Conservation (phyloP, 306 rosid genomes). For the Biancaea sappan region DNA sequence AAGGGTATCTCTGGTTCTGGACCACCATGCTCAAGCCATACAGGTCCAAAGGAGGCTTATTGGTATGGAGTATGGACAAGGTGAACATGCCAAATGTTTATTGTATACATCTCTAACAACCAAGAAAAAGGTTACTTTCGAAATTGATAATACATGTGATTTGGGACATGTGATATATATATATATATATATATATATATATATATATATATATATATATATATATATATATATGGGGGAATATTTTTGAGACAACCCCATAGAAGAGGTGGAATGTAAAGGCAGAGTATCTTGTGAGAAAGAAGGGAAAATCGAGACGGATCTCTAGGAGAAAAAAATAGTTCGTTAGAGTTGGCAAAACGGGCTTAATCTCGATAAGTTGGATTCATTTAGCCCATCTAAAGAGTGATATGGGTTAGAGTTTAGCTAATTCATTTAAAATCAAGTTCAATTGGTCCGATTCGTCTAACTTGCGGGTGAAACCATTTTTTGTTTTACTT, state of each 20-base stretch:
- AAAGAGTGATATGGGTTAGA: too few species aligned
- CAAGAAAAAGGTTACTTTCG: conserved; percentile 19
- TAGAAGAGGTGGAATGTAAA: conserved; percentile 38
- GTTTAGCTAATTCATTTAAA: too few species aligned
- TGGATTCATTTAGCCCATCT: too few species aligned
- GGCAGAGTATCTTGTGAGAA: conserved; percentile 36
- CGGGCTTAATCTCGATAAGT: too few species aligned
- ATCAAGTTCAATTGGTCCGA: too few species aligned
- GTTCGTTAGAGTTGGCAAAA: too few species aligned
- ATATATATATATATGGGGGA: conserved; percentile 36
- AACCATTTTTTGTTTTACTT: too few species aligned
- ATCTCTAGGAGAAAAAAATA: conserved; percentile 47
- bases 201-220: too few species aligned
- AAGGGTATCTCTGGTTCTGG: conserved; percentile 35
- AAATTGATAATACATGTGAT: conserved; percentile 46
- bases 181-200: background rate
- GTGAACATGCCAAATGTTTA: conserved; percentile 8
- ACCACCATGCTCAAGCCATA: conserved; percentile 38
- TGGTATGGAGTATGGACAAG: conserved; percentile 22
- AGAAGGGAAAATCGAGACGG: conserved; percentile 35
- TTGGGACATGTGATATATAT: conserved; percentile 18
- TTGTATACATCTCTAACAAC: conserved; percentile 26
- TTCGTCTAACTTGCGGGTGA: too few species aligned
- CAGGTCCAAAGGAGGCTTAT: conserved; percentile 25
- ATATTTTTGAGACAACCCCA: conserved; percentile 47